Conservation (phyloP, 768 basidiomycete species). For the Daedaleopsis sinensis region DNA sequence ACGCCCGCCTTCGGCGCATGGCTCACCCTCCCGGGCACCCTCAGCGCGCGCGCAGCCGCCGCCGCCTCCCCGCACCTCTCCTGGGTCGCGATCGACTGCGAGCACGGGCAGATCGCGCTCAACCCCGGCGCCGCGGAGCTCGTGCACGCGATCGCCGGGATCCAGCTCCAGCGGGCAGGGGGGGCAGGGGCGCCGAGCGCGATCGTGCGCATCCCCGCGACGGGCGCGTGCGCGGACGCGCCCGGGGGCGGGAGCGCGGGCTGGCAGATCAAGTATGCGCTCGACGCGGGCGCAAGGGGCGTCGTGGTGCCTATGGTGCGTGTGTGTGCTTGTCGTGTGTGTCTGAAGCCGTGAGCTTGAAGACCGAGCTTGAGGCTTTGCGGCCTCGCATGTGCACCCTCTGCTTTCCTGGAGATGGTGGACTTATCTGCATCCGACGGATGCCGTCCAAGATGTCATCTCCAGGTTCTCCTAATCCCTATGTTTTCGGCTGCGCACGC, state of each 20-base stretch:
- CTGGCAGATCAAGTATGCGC: slow-evolving; percentile 75
- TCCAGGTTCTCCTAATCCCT: too few relatives aligned
- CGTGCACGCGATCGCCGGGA: slow-evolving; percentile 54
- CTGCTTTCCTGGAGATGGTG: too few relatives aligned
- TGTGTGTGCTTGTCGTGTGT: too few relatives aligned
- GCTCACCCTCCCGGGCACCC: slow-evolving; percentile 61
- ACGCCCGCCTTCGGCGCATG: slow-evolving; percentile 71
- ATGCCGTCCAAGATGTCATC: too few relatives aligned
- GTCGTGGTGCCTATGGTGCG: slow-evolving; percentile 69
- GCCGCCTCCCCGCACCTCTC: slow-evolving; percentile 53
- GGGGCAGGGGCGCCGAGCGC: slow-evolving; percentile 49
- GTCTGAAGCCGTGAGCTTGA: too few relatives aligned
- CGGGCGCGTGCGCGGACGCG: slow-evolving; percentile 48
- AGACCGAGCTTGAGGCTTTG: too few relatives aligned
- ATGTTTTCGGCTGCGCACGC: too few relatives aligned
- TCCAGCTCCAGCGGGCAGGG: too few relatives aligned
- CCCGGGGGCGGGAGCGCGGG: slow-evolving; percentile 48
- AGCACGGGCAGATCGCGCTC: slow-evolving; percentile 63
- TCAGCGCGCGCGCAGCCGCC: slow-evolving; percentile 62
- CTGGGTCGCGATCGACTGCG: slow-evolving; percentile 70
- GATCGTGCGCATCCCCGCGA: slow-evolving; percentile 66
- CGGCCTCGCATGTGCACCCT: too few relatives aligned
- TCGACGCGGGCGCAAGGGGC: slow-evolving; percentile 69
- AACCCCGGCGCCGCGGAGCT: slow-evolving; percentile 59
- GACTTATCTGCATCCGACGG: too few relatives aligned